phyloP scores from a whole-genome alignment of 169 alveolate species.

The Haemoproteus tartakovskyi region DNA sequence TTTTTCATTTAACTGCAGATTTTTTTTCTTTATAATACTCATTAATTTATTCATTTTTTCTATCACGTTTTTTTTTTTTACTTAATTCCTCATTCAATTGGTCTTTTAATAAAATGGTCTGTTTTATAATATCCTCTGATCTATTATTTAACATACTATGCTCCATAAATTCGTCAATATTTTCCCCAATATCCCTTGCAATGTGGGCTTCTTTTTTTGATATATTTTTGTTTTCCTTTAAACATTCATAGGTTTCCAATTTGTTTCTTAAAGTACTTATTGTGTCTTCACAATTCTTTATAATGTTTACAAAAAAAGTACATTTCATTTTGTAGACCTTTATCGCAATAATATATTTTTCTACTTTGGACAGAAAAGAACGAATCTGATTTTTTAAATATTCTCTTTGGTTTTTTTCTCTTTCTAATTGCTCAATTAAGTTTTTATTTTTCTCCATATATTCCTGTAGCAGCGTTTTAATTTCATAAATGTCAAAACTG shows the following conservation, averaged over 20 bases:
- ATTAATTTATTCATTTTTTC: slow-evolving; percentile 14
- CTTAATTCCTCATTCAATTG: too few species aligned
- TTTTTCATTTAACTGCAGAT: slow-evolving; percentile 45
- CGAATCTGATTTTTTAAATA: slow-evolving; percentile 18
- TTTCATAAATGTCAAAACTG: slow-evolving; percentile 63
- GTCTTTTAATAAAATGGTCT: too few species aligned
- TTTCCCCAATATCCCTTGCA: not conserved
- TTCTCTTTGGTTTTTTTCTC: slow-evolving; percentile 51
- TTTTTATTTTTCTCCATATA: slow-evolving; percentile 25
- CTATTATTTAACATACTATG: too few species aligned
- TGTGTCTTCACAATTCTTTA: slow-evolving; percentile 25
- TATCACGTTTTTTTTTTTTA: not conserved
- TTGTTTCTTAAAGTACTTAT: slow-evolving; percentile 7
- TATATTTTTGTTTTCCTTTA: too few species aligned
- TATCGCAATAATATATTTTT: slow-evolving; percentile 18
- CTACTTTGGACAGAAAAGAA: slow-evolving; percentile 7
- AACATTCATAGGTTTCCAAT: slow-evolving; percentile 6
- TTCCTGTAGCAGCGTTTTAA: slow-evolving; percentile 26
- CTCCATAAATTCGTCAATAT: not conserved
- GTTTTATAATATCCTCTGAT: not conserved
- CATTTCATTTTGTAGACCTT: slow-evolving; percentile 49
- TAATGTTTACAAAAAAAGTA: slow-evolving; percentile 19
- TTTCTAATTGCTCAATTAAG: slow-evolving; percentile 27
- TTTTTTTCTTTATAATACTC: slow-evolving; percentile 20
- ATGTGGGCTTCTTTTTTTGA: not conserved